Evolutionary conservation across 2,329 filamentous ascomycete genomes (phyloP), one percentile per base, ranked within the genome.

Genomic region (Phoma sp.): DNA sequence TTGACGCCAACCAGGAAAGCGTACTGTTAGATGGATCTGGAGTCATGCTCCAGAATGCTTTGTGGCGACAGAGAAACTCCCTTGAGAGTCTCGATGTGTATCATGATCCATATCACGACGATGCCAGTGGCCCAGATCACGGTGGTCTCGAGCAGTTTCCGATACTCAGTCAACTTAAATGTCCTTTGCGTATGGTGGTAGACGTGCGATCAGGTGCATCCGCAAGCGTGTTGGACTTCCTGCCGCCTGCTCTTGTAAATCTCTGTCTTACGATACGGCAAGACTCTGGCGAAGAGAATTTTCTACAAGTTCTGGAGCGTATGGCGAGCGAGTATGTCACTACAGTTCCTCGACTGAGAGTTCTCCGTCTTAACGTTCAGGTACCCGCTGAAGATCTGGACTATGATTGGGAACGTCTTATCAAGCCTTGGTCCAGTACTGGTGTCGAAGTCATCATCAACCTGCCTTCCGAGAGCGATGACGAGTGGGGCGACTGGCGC

Each of bases 381-480:
- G n/a, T 43, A 7, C 41, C 37, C 6, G 35, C 35, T 9, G 38
- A 41, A 27, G 52, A 43, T 13, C 39, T 57, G 19, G 48, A 22
- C 2, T 61, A 61, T n/a, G 51, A 67, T 27, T 63, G 60, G 53
- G 39, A 52, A 25, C 39, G 36, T n/a, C 52, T 65, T 2, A 36
- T 59, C 15, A 41, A 27, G 24, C 36, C 50, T 1, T 60, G 55
- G 15, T 53, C 53, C 7, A 31, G 31, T 10, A 43, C 44, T 7
- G 52, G 44, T 7, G 33, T 67, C n/a, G 49, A 35, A 2, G 51
- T 67, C 4, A 31, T 40, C 4, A 36, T 59, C n/a, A 56, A 60
- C 15, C n/a, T 37, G 13, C 52, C 52, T 13, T 33, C 43, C 12
- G 54, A 51, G 5, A 39, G 46, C 24, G 57, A 51, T 15, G 41